Percentiles rank a stretch among this genome's conserved stretches.
These are phyloP conservation scores for Talaromyces sp. DNA, from an alignment of 2,329 filamentous ascomycete species.

Conservation along the genomic window DNA sequence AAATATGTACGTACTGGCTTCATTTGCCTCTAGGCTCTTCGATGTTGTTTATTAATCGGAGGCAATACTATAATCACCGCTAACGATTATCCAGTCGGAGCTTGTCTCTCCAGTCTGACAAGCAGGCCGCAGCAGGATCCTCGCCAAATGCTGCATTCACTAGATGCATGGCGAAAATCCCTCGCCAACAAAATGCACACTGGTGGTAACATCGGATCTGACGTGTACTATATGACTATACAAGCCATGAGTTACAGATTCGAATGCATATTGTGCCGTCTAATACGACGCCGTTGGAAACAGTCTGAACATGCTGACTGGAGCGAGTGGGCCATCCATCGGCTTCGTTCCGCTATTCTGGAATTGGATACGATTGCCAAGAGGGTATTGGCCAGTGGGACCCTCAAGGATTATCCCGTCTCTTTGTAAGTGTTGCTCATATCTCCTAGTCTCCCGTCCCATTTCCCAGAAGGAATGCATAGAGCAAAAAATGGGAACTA, in stretches of 20 bases:
- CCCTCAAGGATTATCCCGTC: not conserved
- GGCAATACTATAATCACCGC: no score
- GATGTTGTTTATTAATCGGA: no score
- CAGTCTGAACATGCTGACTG: conserved; percentile 1
- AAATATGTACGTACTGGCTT: not conserved
- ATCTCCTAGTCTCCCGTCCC: no score
- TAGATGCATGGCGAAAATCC: conserved; percentile 2
- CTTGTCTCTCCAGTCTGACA: not conserved
- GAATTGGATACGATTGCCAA: conserved; percentile 4
- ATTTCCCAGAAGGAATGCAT: no score
- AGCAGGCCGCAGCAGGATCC: conserved; percentile 4
- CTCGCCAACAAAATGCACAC: not conserved
- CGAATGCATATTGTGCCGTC: conserved; percentile 1
- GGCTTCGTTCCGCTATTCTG: conserved; percentile 2
- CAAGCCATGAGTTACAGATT: conserved; percentile 2
- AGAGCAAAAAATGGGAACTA: no score
- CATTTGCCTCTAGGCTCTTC: no score
- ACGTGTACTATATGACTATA: not conserved
- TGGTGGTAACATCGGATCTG: not conserved
- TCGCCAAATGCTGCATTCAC: not conserved
- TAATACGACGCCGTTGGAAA: not conserved
- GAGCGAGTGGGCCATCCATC: conserved; percentile 1
- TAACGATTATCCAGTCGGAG: no score
- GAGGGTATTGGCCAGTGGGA: not conserved
- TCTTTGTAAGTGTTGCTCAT: not conserved